Conservation (phyloP, 495 filamentous ascomycete species). For the Trichocladium uniseriatum region DNA sequence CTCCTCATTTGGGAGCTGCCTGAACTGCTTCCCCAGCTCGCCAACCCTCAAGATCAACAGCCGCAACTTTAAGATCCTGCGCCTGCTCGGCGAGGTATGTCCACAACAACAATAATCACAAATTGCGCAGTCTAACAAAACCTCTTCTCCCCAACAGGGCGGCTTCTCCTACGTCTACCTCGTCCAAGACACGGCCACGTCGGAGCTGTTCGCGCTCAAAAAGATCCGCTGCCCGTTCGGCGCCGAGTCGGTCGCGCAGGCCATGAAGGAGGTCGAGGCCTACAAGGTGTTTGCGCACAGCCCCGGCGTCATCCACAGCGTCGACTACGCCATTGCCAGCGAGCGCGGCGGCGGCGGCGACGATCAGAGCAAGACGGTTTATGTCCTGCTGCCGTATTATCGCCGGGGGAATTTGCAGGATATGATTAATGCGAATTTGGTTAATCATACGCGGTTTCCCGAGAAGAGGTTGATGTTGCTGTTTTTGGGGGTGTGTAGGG, state of each 20-base stretch:
- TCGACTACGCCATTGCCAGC: conserved; percentile 63
- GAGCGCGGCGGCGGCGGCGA: conserved; percentile 31
- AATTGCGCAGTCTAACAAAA: background rate
- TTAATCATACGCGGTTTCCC: conserved; percentile 92
- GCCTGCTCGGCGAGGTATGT: conserved; percentile 77
- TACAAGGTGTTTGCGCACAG: conserved; percentile 81
- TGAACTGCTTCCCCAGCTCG: conserved; percentile 89
- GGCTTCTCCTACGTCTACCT: conserved; percentile 99
- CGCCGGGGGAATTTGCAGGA: conserved; percentile 91
- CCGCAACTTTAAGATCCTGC: conserved; percentile 87
- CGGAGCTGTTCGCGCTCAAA: conserved; percentile 85
- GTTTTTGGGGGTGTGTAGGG: conserved; percentile 85
- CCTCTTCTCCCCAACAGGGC: conserved; percentile 44
- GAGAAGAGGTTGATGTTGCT: conserved; percentile 79
- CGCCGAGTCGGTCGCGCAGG: conserved; percentile 86
- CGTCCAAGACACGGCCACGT: conserved; percentile 76
- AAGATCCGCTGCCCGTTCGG: conserved; percentile 97
- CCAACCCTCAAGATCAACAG: conserved; percentile 93
- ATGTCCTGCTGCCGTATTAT: conserved; percentile 93
- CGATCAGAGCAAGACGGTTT: conserved; percentile 76
- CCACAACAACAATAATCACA: background rate
- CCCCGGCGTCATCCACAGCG: conserved; percentile 77
- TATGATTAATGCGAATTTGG: conserved; percentile 94
- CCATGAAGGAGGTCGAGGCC: conserved; percentile 93
- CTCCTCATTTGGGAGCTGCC: conserved; percentile 84